These are phyloP conservation scores for Brettanomyces sp. DNA, from an alignment of 805 yeast species.

Conservation along the genomic window DNA sequence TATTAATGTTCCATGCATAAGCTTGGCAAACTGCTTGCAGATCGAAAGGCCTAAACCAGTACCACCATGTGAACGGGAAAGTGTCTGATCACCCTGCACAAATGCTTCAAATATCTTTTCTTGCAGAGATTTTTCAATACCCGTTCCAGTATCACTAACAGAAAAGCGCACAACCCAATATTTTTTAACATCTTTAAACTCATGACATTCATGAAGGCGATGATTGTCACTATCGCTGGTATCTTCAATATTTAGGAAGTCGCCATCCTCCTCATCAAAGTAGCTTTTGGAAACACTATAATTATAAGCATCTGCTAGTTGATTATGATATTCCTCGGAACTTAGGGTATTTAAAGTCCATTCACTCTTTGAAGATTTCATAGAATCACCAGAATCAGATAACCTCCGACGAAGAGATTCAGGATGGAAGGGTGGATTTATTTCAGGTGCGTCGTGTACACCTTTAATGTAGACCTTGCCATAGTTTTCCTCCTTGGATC, in stretches of 20 bases:
- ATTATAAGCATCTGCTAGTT: constrained; percentile 32
- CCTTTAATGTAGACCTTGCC: constrained; percentile 37
- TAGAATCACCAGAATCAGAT: neutral
- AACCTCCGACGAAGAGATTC: neutral
- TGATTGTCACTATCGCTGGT: constrained; percentile 11
- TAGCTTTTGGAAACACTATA: constrained; percentile 11
- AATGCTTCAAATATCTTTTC: constrained; percentile 89
- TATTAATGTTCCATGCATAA: constrained; percentile 79
- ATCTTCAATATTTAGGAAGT: constrained; percentile 11
- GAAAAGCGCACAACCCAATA: constrained; percentile 58
- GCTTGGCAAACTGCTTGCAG: constrained; percentile 79
- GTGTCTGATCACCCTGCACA: constrained; percentile 93
- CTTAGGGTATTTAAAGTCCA: constrained; percentile 19
- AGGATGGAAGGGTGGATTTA: constrained; percentile 1
- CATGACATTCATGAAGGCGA: constrained; percentile 8
- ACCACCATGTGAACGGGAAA: constrained; percentile 88
- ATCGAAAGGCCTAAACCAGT: constrained; percentile 88
- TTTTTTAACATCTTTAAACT: constrained; percentile 25
- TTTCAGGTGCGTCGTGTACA: constrained; percentile 3
- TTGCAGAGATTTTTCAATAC: constrained; percentile 76
- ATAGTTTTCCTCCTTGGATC: constrained; percentile 33
- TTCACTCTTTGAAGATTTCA: constrained; percentile 5
- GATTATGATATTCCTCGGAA: constrained; percentile 29
- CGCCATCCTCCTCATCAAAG: constrained; percentile 12
- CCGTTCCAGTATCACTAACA: constrained; percentile 90